A percentile compares a stretch with the other conserved stretches of the same genome.
Evolutionary conservation across 2,329 filamentous ascomycete genomes (phyloP).

Genomic region (Aureobasidium leucospermi): DNA sequence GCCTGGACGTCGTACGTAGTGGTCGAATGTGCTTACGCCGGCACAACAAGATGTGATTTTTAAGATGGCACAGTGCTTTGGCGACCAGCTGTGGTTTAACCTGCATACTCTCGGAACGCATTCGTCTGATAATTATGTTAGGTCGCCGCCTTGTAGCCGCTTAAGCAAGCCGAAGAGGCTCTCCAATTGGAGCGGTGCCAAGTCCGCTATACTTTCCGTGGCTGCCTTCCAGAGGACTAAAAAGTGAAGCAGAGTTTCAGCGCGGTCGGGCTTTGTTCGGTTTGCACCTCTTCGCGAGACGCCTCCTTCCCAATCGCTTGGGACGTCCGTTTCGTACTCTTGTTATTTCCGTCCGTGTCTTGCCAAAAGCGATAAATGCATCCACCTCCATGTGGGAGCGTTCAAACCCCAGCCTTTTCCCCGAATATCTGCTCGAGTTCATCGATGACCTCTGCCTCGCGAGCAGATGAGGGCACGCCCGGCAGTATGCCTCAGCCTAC

Average conservation of each 20-base stretch:
- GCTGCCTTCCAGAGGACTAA: not conserved
- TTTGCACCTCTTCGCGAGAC: not conserved
- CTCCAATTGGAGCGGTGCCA: not conserved
- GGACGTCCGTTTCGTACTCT: not conserved
- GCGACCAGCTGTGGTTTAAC: not conserved
- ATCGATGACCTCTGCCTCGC: too few relatives aligned
- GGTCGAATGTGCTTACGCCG: too few relatives aligned
- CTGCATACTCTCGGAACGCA: not conserved
- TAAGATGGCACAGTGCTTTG: too few relatives aligned
- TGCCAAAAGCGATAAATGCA: not conserved
- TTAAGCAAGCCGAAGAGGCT: not conserved
- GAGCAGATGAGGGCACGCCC: too few relatives aligned
- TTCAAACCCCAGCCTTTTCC: too few relatives aligned
- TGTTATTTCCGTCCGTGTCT: not conserved
- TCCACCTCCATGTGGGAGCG: not conserved
- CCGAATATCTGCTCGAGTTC: not conserved
- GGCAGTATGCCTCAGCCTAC: too few relatives aligned
- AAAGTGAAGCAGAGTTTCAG: not conserved
- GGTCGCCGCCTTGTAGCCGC: not conserved
- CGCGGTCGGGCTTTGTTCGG: conserved; percentile 7
- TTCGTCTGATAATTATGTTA: too few relatives aligned
- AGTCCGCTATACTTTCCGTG: not conserved
- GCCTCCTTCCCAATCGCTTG: not conserved
- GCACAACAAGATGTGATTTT: too few relatives aligned
- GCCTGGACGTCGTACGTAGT: not conserved